A percentile compares a stretch with the other conserved stretches of the same genome.
Evolutionary conservation across 257 asterid genomes (phyloP).

Genomic region (Lycium ferocissimum): DNA sequence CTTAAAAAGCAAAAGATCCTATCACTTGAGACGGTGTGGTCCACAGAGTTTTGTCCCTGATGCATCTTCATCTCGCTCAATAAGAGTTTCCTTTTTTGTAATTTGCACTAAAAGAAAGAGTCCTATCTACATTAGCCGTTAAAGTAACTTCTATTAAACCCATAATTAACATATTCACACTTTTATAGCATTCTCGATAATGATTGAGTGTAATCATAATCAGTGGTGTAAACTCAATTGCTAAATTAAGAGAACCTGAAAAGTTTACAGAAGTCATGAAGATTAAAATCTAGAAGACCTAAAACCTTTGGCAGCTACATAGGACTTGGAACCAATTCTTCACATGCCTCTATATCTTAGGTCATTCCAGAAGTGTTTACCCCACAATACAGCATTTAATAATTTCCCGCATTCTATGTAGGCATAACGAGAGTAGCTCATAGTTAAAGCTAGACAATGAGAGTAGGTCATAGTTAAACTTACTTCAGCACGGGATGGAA

Average conservation of each 20-base stretch:
- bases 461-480: neutral
- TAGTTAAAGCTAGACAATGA: conserved; percentile 7
- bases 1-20: neutral
- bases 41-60: neutral
- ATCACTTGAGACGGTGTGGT: neutral
- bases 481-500: conserved; percentile 17
- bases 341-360: neutral
- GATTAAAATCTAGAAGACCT: conserved; percentile 3
- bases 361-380: neutral
- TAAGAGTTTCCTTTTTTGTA: neutral
- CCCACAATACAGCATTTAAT: neutral
- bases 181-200: neutral
- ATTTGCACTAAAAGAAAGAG: neutral
- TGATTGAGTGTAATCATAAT: neutral
- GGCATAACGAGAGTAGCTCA: neutral
- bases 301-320: neutral
- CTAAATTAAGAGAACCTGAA: neutral
- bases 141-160: neutral
- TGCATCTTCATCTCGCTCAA: neutral
- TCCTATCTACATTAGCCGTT: neutral
- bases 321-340: neutral
- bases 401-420: neutral
- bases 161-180: neutral
- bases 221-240: conserved; percentile 3
- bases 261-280: neutral